phyloP scores from a whole-genome alignment of 1,284 basidiomycete species.

The Boletus calvinii region DNA sequence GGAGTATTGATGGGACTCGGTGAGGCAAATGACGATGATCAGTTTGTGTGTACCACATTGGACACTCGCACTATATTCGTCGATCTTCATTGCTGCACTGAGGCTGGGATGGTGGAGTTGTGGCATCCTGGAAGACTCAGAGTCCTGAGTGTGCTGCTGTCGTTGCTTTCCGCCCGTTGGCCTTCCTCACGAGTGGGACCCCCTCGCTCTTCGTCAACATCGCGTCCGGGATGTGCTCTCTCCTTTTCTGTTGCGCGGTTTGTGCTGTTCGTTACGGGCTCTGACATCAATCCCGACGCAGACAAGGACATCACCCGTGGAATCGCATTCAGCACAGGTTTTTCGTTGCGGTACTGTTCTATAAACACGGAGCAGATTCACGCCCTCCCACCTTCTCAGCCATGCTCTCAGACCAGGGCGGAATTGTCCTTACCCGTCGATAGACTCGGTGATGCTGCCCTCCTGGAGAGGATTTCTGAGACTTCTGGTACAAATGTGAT shows the following conservation, averaged over 20 bases:
- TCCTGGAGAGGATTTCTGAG: slow-evolving; percentile 43
- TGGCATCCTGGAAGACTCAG: slow-evolving; percentile 70
- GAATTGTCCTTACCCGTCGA: slow-evolving; percentile 61
- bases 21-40: slow-evolving; percentile 45
- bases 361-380: slow-evolving; percentile 48
- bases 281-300: slow-evolving; percentile 75
- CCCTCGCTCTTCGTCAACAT: slow-evolving; percentile 31
- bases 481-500: slow-evolving; percentile 36
- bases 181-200: slow-evolving; percentile 27
- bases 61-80: slow-evolving; percentile 51
- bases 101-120: slow-evolving; percentile 67
- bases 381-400: slow-evolving; percentile 40
- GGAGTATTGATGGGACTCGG: slow-evolving; percentile 48
- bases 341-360: slow-evolving; percentile 62
- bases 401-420: slow-evolving; percentile 46
- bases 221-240: slow-evolving; percentile 56
- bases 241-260: slow-evolving; percentile 65
- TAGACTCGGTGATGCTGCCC: slow-evolving; percentile 55
- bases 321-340: slow-evolving; percentile 58
- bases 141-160: slow-evolving; percentile 45
- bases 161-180: slow-evolving; percentile 15
- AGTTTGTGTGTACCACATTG: slow-evolving; percentile 39
- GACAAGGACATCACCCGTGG: slow-evolving; percentile 69
- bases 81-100: slow-evolving; percentile 53
- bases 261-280: slow-evolving; percentile 68